phyloP scores from a whole-genome alignment of 192 early-diverging fungal genomes.

The Chytriomyces sp. region DNA sequence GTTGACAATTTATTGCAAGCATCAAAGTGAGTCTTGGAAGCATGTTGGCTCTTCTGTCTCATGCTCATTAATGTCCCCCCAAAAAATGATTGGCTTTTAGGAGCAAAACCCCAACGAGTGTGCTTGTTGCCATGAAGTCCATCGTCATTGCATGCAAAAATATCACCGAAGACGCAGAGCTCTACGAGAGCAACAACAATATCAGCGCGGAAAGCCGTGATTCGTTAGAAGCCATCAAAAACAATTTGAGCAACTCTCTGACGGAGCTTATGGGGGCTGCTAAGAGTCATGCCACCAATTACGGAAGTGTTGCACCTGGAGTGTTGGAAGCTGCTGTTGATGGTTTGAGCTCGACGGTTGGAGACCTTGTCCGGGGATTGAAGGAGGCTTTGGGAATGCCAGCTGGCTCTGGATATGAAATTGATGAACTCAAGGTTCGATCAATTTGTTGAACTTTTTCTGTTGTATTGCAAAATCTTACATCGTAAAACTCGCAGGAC shows the following conservation, averaged over 20 bases:
- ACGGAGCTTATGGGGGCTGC: slow-evolving; percentile 74
- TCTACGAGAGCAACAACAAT: slow-evolving; percentile 56
- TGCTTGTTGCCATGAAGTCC: slow-evolving; percentile 83
- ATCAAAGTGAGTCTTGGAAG: slow-evolving; percentile 57
- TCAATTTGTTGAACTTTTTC: background rate
- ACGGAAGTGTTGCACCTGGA: slow-evolving; percentile 63
- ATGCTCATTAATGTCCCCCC: slow-evolving; percentile 4
- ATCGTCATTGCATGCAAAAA: slow-evolving; percentile 82
- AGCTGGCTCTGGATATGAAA: slow-evolving; percentile 34
- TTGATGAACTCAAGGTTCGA: slow-evolving; percentile 56
- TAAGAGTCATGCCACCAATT: slow-evolving; percentile 75
- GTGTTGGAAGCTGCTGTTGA: slow-evolving; percentile 83
- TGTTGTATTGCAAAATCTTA: background rate
- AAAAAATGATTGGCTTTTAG: slow-evolving; percentile 13
- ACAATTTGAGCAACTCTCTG: slow-evolving; percentile 67
- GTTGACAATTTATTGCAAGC: slow-evolving; percentile 80
- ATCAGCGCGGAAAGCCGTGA: slow-evolving; percentile 59
- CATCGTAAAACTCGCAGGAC: slow-evolving; percentile 44
- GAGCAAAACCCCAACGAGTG: slow-evolving; percentile 71
- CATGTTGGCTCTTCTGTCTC: background rate
- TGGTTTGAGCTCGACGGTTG: slow-evolving; percentile 77
- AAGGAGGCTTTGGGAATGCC: slow-evolving; percentile 43
- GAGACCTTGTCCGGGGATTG: slow-evolving; percentile 72
- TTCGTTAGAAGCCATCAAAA: slow-evolving; percentile 60
- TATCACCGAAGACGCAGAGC: slow-evolving; percentile 83